Base-by-base conservation (phyloP, 805 yeast genomes). In the Dipodascus geniculatus region DNA sequence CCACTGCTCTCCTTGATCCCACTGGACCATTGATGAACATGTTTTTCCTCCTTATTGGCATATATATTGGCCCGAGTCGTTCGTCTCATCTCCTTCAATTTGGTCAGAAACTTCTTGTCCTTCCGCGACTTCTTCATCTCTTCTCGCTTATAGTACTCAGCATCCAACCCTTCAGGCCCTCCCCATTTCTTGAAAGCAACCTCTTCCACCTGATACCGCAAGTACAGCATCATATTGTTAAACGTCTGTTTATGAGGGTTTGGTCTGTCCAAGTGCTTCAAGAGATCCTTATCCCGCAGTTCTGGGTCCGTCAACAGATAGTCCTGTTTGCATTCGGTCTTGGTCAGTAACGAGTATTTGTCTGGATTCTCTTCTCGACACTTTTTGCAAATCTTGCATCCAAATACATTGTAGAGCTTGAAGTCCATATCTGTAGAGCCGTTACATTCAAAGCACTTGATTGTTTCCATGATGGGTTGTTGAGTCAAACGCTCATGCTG, bases 171-270 rank as follows among this genome's bases (percentile, higher is more conserved):
- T 53, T 88, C 96, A 8, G 83, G 77, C 1, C 95, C 84, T 0
- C 93, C 95, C 99, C 99, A 93, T 69, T 93, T 91, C 64, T 85
- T 83, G 71, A 83, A 87, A 0, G 98, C 95, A 68, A 76, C 87
- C 62, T 84, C 87, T 66, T 93, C 99, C n/a, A 93, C 88, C 63
- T 93, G 98, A 63, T 81, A 85, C 56, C 99, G 72, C 48, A 93
- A 69, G 70, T 82, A 93, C 54, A 93, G 73, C 75, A 90, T 96
- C 99, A 93, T 93, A 63, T 93, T 78, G 51, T 88, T 85, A 68
- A 81, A 93, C 0, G 88, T 85, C 1, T 82, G 82, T 48, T 90
- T 88, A 67, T 93, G 96, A 0, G 99, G 99, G 64, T 93, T 93
- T 1, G 96, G 88, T 61, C 90, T 87, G 57, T 89, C 96, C 56